Base-by-base conservation (phyloP, 192 early-diverging fungal genomes). In the Diversispora eburnea region DNA sequence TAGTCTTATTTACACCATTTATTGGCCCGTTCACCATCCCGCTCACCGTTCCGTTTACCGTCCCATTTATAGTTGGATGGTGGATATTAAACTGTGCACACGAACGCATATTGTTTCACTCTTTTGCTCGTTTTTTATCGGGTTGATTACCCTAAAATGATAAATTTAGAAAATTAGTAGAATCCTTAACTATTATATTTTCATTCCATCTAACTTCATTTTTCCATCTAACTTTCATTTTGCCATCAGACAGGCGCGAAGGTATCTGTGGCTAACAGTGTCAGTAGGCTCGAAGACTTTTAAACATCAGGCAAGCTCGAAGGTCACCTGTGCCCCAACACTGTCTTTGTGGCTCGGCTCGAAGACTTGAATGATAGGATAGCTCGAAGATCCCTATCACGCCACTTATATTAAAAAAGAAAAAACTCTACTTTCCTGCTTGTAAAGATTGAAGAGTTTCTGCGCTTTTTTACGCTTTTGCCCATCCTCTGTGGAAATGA, bases 61-160 rank as follows among this genome's bases (percentile, higher is more conserved):
- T n/a, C n/a, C 58, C 58, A n/a, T n/a, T 60, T n/a, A 60, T n/a
- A 9, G 58, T 60, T 19, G 58, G 58, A 19, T 60, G 58, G 58
- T 60, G 58, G 19, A 60, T 19, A 39, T 60, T 9, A 60, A 60
- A n/a, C 13, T 43, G 54, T n/a, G n/a, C 19, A 67, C 4, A 19
- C 9, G 65, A 67, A 67, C 17, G 46, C 15, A 0, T 67, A 0
- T 67, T 25, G 0, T 67, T n/a, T 45, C 17, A 67, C 48, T 67
- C 45, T 25, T 48, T 67, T 10, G 17, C 8, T 49, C 43, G n/a
- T 47, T 60, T 66, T 66, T 47, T 66, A 13, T 66, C 46, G 1
- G 63, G 63, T 45, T 42, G 10, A 17, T 45, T 46, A 48, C 12
- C 45, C 42, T 65, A 65, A 65, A 46, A 48, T 15, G 19, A 65